phyloP scores from a whole-genome alignment of 768 basidiomycete species.

The Lactarius pseudohatsudake region DNA sequence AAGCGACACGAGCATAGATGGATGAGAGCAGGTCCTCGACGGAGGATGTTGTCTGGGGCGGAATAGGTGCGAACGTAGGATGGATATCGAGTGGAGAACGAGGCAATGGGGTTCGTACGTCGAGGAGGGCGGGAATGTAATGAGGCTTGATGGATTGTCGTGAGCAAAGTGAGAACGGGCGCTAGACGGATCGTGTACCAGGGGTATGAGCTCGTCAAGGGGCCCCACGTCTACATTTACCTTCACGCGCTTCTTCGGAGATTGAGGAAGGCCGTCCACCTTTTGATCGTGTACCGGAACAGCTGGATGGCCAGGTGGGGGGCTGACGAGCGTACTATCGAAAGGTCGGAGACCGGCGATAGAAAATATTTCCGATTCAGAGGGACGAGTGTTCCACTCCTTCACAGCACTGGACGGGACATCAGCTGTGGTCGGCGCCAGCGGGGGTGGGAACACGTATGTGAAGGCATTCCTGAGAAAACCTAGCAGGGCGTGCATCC shows the following conservation, averaged over 20 bases:
- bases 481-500: neutral
- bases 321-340: neutral
- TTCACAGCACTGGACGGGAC: neutral
- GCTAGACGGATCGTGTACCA: constrained; percentile 22
- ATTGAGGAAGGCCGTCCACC: neutral
- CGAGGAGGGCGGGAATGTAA: constrained; percentile 20
- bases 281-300: neutral
- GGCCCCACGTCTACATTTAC: constrained; percentile 18
- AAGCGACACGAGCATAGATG: constrained; percentile 20
- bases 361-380: constrained; percentile 12
- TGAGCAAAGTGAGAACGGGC: constrained; percentile 2
- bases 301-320: neutral
- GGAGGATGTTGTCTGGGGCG: constrained; percentile 15
- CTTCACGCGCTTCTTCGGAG: constrained; percentile 13
- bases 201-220: constrained; percentile 22
- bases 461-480: constrained; percentile 13
- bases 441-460: constrained; percentile 14
- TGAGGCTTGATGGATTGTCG: constrained; percentile 20
- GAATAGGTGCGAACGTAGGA: constrained; percentile 7
- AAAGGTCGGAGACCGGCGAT: constrained; percentile 11
- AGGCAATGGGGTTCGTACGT: neutral
- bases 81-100: neutral
- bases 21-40: constrained; percentile 14
- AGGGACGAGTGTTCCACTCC: constrained; percentile 16
- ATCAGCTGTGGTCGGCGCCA: neutral